Evolutionary conservation across 164 flowering plant species (phyloP).

Genomic region (Warburgia ugandensis): DNA sequence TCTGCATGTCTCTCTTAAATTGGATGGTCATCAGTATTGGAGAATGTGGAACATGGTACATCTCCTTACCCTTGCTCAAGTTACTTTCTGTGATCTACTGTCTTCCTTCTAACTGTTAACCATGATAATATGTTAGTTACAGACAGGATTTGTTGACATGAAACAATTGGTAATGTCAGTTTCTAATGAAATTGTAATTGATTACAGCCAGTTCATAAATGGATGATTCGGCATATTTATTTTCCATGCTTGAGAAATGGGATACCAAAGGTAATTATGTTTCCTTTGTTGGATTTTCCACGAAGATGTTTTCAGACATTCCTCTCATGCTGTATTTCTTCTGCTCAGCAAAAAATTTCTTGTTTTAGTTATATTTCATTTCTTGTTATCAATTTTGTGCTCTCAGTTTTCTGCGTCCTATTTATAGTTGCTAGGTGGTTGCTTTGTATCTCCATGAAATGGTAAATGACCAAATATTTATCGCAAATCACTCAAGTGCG

Average conservation of each 20-base stretch:
- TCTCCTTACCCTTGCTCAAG: constrained; percentile 11
- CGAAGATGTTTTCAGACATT: not conserved
- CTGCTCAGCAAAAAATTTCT: too few species aligned
- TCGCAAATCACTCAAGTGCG: too few species aligned
- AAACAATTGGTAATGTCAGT: not conserved
- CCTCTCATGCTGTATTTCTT: too few species aligned
- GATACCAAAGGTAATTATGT: constrained; percentile 60
- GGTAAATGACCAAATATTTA: too few species aligned
- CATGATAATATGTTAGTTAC: not conserved
- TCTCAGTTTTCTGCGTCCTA: too few species aligned
- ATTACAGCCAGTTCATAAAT: constrained; percentile 96
- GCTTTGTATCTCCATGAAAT: too few species aligned
- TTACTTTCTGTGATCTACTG: not conserved
- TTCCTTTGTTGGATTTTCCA: not conserved
- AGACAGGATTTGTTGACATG: not conserved
- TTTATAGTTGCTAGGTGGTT: too few species aligned
- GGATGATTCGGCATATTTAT: constrained; percentile 96
- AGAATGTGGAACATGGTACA: constrained; percentile 99
- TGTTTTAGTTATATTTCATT: too few species aligned
- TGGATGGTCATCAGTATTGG: constrained; percentile 73
- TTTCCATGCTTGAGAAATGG: constrained; percentile 80
- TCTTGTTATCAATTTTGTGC: too few species aligned
- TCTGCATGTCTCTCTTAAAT: not conserved
- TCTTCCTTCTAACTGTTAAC: not conserved
- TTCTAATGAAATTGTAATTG: constrained; percentile 13